Conservation (phyloP, 2,329 filamentous ascomycete genomes). For the Neonectria neomacrospora region DNA sequence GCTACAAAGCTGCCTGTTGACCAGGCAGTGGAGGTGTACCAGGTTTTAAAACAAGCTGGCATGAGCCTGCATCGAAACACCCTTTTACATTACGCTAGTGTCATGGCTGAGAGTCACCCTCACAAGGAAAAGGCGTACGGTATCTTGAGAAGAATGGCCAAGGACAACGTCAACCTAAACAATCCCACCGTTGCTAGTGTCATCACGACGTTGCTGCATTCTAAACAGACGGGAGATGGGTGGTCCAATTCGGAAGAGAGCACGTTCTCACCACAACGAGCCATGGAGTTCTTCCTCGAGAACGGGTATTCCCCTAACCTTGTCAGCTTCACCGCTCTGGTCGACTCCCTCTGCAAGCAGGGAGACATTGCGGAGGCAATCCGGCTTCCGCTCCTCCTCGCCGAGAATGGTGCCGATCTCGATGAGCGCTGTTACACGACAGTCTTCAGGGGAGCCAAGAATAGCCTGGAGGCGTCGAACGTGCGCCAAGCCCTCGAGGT, state of each 20-base stretch:
- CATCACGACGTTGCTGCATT: constrained; percentile 68
- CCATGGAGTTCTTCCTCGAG: constrained; percentile 60
- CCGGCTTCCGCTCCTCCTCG: constrained; percentile 48
- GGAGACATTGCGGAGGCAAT: constrained; percentile 51
- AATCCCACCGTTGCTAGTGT: constrained; percentile 60
- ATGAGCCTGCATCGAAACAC: constrained; percentile 56
- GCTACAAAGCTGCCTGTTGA: constrained; percentile 45
- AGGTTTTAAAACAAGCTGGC: constrained; percentile 44
- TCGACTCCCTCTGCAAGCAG: constrained; percentile 75
- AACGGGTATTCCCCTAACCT: constrained; percentile 72
- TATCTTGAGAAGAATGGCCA: constrained; percentile 53
- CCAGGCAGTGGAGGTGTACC: constrained; percentile 51
- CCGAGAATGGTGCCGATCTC: constrained; percentile 63
- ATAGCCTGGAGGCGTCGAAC: constrained; percentile 61
- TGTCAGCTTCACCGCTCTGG: constrained; percentile 72
- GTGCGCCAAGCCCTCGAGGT: constrained; percentile 56
- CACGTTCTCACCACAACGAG: constrained; percentile 46
- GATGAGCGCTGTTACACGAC: constrained; percentile 75
- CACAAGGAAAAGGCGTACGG: constrained; percentile 58
- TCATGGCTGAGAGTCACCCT: constrained; percentile 53
- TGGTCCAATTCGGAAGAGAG: constrained; percentile 31
- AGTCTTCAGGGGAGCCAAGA: constrained; percentile 77
- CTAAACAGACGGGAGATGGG: constrained; percentile 38
- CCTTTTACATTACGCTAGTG: constrained; percentile 58
- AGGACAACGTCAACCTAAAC: constrained; percentile 58